Base-by-base conservation (phyloP, 441 rosid species). In the Erysimum pusillum region DNA sequence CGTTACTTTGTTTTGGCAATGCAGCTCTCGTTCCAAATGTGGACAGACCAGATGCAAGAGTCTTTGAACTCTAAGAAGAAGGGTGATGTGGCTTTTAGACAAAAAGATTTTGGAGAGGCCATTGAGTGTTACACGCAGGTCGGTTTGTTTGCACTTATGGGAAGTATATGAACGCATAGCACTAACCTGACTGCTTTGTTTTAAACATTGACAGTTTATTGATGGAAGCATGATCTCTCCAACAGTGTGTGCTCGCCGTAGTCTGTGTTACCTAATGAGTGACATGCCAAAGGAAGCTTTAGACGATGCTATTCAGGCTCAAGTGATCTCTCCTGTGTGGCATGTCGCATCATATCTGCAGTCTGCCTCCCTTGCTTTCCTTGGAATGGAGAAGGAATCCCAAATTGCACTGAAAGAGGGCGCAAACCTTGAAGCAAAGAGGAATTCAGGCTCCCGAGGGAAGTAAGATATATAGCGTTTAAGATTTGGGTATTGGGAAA, bases 31-130 rank as follows among this genome's bases (percentile, higher is more conserved):
- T 92, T 92, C 84, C 90, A 64, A n/a, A 64, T 90, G 88, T 95
- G 94, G 97, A 92, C 98, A 63, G 83, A 86, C 85, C 91, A 92
- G 67, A 90, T 92, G 92, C 93, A 92, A 75, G 99, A 92, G 66
- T 91, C 96, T 1, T 81, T 92, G 71, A 83, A 84, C 79, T 92
- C 89, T 8, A 92, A 91, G 91, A 94, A 91, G 69, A 92, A 90
- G 82, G 98, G 97, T 2, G 99, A 92, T 77, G 76, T 56, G 71
- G 98, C 94, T 53, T 94, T 94, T 76, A 89, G 88, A 49, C 92
- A 83, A 75, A 94, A 86, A 83, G 90, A 92, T 76, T 89, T 91
- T 63, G 83, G 82, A 69, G 89, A 88, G 73, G 89, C 96, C 44
- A 80, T 87, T 42, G 94, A 85, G 69, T 88, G 76, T 76, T 94